Percentiles rank a stretch among this genome's conserved stretches.
These are phyloP conservation scores for Trypethelium eluteriae DNA, from an alignment of 495 filamentous ascomycete genomes.

Conservation along the genomic window DNA sequence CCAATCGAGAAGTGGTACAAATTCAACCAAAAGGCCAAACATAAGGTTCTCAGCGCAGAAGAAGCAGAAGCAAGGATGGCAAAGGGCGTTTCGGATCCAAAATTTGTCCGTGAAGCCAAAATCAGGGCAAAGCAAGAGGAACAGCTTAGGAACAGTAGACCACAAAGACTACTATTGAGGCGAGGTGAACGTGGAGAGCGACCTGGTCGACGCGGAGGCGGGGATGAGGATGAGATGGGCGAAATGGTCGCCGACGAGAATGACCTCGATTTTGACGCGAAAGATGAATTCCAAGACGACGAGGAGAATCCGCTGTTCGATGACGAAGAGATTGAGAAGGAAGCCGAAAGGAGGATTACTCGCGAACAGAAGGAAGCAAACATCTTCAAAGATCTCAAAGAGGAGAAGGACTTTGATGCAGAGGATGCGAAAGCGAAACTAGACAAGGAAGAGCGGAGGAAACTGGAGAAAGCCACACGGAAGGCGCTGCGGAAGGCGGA, in stretches of 20 bases:
- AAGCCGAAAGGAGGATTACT: constrained; percentile 76
- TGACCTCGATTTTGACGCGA: constrained; percentile 37
- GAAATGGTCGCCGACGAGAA: constrained; percentile 31
- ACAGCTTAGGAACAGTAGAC: constrained; percentile 45
- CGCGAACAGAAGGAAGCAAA: constrained; percentile 83
- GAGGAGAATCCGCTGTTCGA: constrained; percentile 76
- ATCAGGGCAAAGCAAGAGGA: constrained; percentile 9
- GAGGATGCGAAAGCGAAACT: constrained; percentile 64
- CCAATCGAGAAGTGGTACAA: constrained; percentile 94
- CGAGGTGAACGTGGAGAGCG: constrained; percentile 26
- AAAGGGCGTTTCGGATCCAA: constrained; percentile 33
- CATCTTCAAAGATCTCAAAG: constrained; percentile 56
- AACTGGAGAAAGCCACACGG: constrained; percentile 63
- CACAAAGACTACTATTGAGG: constrained; percentile 43
- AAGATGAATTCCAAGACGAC: constrained; percentile 65
- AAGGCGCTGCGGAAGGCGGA: constrained; percentile 78
- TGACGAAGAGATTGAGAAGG: constrained; percentile 73
- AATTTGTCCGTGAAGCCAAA: neutral
- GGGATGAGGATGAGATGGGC: constrained; percentile 42
- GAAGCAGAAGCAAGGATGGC: constrained; percentile 78
- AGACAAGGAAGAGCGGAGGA: constrained; percentile 58
- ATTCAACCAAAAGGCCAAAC: constrained; percentile 74
- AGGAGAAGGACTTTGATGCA: constrained; percentile 69
- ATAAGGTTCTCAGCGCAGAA: constrained; percentile 72
- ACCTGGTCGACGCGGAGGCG: constrained; percentile 26